Base-by-base conservation (phyloP, 306 rosid species). In the Trichosanthes truncata region DNA sequence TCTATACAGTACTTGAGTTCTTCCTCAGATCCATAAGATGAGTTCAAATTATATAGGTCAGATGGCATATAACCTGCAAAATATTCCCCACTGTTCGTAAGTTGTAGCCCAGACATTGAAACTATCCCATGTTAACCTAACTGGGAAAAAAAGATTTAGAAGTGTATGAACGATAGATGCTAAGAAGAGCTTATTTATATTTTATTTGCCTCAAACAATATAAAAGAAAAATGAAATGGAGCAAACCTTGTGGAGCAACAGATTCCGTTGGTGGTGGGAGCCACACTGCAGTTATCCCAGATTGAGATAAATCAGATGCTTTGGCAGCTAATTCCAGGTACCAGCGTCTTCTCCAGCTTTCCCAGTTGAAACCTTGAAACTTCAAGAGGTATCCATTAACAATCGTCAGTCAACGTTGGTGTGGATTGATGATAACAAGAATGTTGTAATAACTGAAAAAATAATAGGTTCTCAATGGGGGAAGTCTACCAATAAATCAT, bases 341-440 rank as follows among this genome's bases (percentile, higher is more conserved):
- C 96, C 93, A 89, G 75, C n/a, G 85, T 81, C 86, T 88, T 88
- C 93, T 88, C 96, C 96, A 89, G 87, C 93, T 89, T 83, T 91
- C 96, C 96, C 96, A 91, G 80, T 91, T 91, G 84, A 91, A 91
- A 82, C 85, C 93, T 89, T 91, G 96, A 87, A 89, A 88, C 96
- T 89, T 82, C 61, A 67, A 80, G 53, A 55, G 52, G 77, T 60
- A 83, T 21, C 62, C 29, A 56, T 66, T 20, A 74, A 86, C 76
- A 86, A 33, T 73, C 63, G 85, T 77, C 62, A 81, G 81, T 51
- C 35, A 21, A 55, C 51, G 55, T 69, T 57, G 20, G 33, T 4
- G 25, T 8, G 49, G 36, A 55, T 53, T 45, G 51, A 31, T 26
- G 36, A 40, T 20, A 8, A 73, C 83, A 49, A 57, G 33, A 68